These are phyloP conservation scores for Glaciozyma antarctica DNA, from an alignment of 768 basidiomycete genomes.

Conservation along the genomic window DNA sequence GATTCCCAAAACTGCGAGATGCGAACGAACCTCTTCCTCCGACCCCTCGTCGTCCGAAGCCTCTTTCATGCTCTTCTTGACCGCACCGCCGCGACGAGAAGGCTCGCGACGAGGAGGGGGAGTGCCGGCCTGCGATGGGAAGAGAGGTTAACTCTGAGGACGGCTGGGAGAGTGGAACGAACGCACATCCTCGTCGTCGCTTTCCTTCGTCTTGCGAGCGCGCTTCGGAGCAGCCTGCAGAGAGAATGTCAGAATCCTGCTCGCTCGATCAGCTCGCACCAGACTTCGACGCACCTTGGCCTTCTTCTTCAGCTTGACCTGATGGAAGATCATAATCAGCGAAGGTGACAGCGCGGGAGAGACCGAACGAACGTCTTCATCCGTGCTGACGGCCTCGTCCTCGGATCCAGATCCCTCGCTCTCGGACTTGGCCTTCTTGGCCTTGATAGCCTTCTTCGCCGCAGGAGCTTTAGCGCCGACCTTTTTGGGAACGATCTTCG, in stretches of 20 bases:
- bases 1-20: not conserved
- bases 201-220: not conserved
- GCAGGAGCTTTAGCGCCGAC: not conserved
- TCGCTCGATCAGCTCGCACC: not conserved
- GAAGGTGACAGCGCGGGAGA: not conserved
- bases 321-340: not conserved
- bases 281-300: not conserved
- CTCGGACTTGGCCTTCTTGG: not conserved
- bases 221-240: not conserved
- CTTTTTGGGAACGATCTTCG: constrained; percentile 5
- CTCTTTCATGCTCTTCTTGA: constrained; percentile 4
- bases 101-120: not conserved
- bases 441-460: constrained; percentile 3
- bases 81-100: not conserved
- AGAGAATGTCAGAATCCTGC: not conserved
- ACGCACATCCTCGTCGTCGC: not conserved
- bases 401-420: not conserved
- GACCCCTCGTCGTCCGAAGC: not conserved
- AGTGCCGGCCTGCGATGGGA: not conserved
- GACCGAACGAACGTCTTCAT: not conserved
- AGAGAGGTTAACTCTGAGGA: not conserved
- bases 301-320: constrained; percentile 20
- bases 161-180: not conserved
- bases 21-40: not conserved
- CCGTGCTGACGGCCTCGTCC: constrained; percentile 10